phyloP scores from a whole-genome alignment of 805 yeast genomes.

The Candida nemodendra region DNA sequence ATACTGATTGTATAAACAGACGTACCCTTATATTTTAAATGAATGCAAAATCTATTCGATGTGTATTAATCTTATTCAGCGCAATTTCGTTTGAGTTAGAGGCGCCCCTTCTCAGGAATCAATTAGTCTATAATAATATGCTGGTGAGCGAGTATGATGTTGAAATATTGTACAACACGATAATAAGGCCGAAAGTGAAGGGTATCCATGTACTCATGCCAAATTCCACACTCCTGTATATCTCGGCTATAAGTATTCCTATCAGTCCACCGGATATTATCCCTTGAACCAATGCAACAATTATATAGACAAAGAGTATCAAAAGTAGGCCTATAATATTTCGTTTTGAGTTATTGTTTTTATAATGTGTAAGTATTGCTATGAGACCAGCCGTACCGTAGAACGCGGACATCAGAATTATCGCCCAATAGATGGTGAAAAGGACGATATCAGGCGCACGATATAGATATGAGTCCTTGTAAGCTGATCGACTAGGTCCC shows the following conservation, averaged over 20 bases:
- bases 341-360: constrained; percentile 22
- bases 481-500: constrained; percentile 29
- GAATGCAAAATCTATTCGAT: too few species aligned
- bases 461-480: constrained; percentile 59
- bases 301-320: constrained; percentile 46
- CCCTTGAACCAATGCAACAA: constrained; percentile 63
- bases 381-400: constrained; percentile 64
- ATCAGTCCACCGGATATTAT: constrained; percentile 70
- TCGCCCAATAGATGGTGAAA: constrained; percentile 79
- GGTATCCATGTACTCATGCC: constrained; percentile 97
- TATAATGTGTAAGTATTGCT: constrained; percentile 53
- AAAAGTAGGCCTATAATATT: constrained; percentile 32
- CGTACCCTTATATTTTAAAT: too few species aligned
- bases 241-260: constrained; percentile 71
- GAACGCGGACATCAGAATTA: constrained; percentile 63
- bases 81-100: too few species aligned
- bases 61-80: too few species aligned
- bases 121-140: constrained; percentile 34
- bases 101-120: constrained; percentile 19
- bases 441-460: constrained; percentile 72
- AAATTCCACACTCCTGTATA: constrained; percentile 77
- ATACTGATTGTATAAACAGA: too few species aligned
- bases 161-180: constrained; percentile 63
- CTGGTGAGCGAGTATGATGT: constrained; percentile 63
- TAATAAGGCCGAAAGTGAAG: constrained; percentile 71